Evolutionary conservation across 2,329 filamentous ascomycete species (phyloP), one percentile per base, ranked within the genome.

Genomic region (Pseudogymnoascus sp.): DNA sequence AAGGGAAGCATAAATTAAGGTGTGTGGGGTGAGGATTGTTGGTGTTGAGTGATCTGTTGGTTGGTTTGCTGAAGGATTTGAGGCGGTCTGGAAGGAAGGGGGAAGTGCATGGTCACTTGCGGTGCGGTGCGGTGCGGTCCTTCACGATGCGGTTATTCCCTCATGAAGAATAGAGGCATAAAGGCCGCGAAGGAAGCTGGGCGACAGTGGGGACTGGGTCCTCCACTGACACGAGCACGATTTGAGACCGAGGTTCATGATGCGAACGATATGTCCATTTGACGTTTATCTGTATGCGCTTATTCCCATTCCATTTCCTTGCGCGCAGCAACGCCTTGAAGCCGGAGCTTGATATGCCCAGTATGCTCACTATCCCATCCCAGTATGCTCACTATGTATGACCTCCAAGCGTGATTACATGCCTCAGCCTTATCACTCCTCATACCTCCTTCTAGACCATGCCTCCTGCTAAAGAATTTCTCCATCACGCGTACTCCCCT

Each of bases 331-430:
- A 52, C 45, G 45, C 45, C 45, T 52, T 52, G 45, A 52, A 52
- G 45, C 45, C 9, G 45, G 15, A 52, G 26, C 45, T 13, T 52
- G 45, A 30, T 30, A 52, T 52, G 45, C 45, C 26, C 45, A 30
- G 45, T 52, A 52, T 52, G 26, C 45, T 48, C 41, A 48, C 41
- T 48, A 18, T 48, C 39, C 39, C 19, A 48, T 48, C 41, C 41
- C 19, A 48, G n/a, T 30, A 48, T 48, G 41, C 41, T 52, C 45
- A 52, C 45, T 52, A 52, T 52, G 45, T 52, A 52, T 52, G 26
- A n/a, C 45, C 45, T 18, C 15, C 45, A 30, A 8, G 45, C n/a
- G 39, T 26, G 45, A 52, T 52, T 52, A 52, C 45, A 52, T 52
- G 26, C 15, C n/a, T 30, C 26, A 52, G n/a, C 9, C 9, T 5